Evolutionary conservation across 2,329 filamentous ascomycete species (phyloP).

Genomic region (Sclerotinia minor): DNA sequence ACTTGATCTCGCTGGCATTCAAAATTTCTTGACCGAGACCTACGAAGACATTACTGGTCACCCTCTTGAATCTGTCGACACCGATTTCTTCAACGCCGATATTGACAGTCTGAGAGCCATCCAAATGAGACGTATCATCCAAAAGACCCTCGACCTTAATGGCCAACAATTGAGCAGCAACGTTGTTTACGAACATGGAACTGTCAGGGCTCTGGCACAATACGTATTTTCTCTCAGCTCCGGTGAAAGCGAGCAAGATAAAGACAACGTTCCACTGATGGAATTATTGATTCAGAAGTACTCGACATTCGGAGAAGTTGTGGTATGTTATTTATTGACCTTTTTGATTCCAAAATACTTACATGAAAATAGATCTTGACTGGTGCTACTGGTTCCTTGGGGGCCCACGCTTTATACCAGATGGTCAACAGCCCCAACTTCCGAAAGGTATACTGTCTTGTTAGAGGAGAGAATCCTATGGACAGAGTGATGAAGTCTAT

Average conservation of each 20-base stretch:
- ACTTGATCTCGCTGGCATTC: slow-evolving; percentile 40
- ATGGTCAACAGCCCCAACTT: slow-evolving; percentile 59
- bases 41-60: slow-evolving; percentile 28
- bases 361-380: slow-evolving; percentile 51
- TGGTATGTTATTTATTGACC: slow-evolving; percentile 15
- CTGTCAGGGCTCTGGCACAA: slow-evolving; percentile 48
- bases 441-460: slow-evolving; percentile 52
- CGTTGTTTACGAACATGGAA: slow-evolving; percentile 59
- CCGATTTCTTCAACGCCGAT: slow-evolving; percentile 60
- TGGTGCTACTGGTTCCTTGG: slow-evolving; percentile 65
- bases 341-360: slow-evolving; percentile 22
- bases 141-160: slow-evolving; percentile 52
- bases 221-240: slow-evolving; percentile 46
- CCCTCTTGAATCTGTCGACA: slow-evolving; percentile 41
- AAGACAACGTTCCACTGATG: slow-evolving; percentile 46
- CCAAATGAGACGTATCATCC: slow-evolving; percentile 53
- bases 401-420: slow-evolving; percentile 60
- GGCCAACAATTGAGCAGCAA: slow-evolving; percentile 53
- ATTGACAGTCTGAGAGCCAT: slow-evolving; percentile 61
- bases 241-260: slow-evolving; percentile 42
- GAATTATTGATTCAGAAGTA: slow-evolving; percentile 48
- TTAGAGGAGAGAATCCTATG: slow-evolving; percentile 45
- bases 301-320: slow-evolving; percentile 41
- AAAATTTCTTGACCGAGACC: slow-evolving; percentile 35
- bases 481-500: slow-evolving; percentile 24